Conservation (phyloP, 2,329 filamentous ascomycete species). For the Paraconiothyrium brasiliense region DNA sequence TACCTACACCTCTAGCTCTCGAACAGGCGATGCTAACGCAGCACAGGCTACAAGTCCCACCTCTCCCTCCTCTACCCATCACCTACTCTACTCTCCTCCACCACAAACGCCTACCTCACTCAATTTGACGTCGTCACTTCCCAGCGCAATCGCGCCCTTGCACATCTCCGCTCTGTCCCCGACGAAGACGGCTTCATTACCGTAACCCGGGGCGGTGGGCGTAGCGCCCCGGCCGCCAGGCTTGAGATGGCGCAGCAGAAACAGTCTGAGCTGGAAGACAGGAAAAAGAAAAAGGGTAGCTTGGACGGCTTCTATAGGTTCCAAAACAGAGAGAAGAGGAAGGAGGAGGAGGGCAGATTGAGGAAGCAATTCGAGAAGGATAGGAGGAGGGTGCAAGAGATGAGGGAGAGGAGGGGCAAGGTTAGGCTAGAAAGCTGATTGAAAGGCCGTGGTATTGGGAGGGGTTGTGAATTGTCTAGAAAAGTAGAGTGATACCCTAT, state of each 20-base stretch:
- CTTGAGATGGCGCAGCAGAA: slow-evolving; percentile 71
- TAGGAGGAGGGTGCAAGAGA: slow-evolving; percentile 73
- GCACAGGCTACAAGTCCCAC: slow-evolving; percentile 67
- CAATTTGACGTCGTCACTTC: slow-evolving; percentile 69
- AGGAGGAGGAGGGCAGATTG: slow-evolving; percentile 75
- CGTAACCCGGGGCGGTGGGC: slow-evolving; percentile 77
- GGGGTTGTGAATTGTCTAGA: neutral
- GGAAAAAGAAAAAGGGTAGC: slow-evolving; percentile 66
- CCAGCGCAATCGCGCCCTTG: slow-evolving; percentile 65
- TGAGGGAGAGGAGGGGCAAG: slow-evolving; percentile 69
- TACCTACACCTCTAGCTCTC: neutral
- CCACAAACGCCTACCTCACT: slow-evolving; percentile 86
- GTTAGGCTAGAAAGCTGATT: slow-evolving; percentile 38
- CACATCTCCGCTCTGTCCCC: slow-evolving; percentile 76
- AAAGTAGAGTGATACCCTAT: slow-evolving; percentile 16
- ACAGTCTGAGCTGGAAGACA: slow-evolving; percentile 61
- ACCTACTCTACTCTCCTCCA: slow-evolving; percentile 70
- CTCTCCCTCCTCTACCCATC: slow-evolving; percentile 76
- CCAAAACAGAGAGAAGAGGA: slow-evolving; percentile 81
- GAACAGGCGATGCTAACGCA: slow-evolving; percentile 15
- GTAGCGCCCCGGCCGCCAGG: slow-evolving; percentile 72
- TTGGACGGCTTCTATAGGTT: slow-evolving; percentile 81
- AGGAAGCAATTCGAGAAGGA: slow-evolving; percentile 80
- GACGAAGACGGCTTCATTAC: slow-evolving; percentile 97
- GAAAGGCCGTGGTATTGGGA: neutral